A percentile compares a stretch with the other conserved stretches of the same genome.
Conservation (phyloP, 768 basidiomycete genomes). For the Austroboletus festivus region DNA sequence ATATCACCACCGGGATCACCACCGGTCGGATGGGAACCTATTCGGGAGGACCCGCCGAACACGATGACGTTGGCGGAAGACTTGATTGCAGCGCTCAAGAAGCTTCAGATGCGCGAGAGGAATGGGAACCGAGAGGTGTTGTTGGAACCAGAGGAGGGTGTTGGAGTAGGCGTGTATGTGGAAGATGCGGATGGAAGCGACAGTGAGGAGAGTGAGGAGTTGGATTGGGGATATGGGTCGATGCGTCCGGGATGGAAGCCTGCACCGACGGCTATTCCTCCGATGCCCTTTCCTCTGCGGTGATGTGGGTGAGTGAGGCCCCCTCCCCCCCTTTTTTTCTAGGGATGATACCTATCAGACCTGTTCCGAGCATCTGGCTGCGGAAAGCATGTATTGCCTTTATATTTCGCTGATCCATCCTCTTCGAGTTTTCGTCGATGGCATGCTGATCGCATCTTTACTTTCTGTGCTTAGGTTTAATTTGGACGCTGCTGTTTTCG, state of each 20-base stretch:
- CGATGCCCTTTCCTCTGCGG: conserved; percentile 32
- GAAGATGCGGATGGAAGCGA: conserved; percentile 59
- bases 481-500: too few species aligned
- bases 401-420: conserved; percentile 36
- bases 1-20: conserved; percentile 98
- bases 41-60: conserved; percentile 90
- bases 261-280: conserved; percentile 56
- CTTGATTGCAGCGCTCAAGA: conserved; percentile 73
- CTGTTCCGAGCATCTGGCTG: conserved; percentile 67
- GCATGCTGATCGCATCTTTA: conserved; percentile 5
- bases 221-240: conserved; percentile 61
- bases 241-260: conserved; percentile 50
- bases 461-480: neutral
- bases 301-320: conserved; percentile 26
- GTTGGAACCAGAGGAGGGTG: conserved; percentile 63
- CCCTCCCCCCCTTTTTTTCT: conserved; percentile 17
- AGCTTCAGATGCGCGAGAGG: conserved; percentile 56
- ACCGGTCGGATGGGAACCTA: conserved; percentile 93
- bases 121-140: conserved; percentile 49
- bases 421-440: conserved; percentile 5
- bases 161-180: conserved; percentile 75
- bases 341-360: conserved; percentile 73
- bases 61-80: conserved; percentile 79
- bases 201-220: conserved; percentile 24
- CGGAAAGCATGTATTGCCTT: conserved; percentile 67